Conservation (phyloP, 768 basidiomycete species). For the Collybia sp. region DNA sequence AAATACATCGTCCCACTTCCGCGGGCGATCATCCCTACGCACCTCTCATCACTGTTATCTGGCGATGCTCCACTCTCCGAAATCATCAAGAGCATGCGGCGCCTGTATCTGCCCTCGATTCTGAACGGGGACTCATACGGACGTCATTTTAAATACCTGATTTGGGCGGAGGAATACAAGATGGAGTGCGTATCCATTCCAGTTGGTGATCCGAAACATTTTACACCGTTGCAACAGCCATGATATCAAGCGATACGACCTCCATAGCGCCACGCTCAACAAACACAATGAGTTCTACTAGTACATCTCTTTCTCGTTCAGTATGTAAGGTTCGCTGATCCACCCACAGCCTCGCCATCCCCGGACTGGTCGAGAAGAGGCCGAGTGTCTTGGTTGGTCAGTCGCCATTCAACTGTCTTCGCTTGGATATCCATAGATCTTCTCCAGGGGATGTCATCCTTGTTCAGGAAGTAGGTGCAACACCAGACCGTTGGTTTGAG, state of each 20-base stretch:
- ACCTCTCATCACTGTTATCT: background rate
- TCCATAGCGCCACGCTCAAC: constrained; percentile 29
- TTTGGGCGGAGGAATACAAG: background rate
- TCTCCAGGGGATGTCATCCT: constrained; percentile 31
- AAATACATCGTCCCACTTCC: constrained; percentile 21
- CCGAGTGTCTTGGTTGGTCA: constrained; percentile 48
- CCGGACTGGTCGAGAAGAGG: constrained; percentile 53
- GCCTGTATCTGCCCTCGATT: constrained; percentile 10
- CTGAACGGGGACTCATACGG: constrained; percentile 37
- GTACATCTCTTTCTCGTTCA: constrained; percentile 6
- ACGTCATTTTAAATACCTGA: constrained; percentile 40
- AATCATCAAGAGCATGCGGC: background rate
- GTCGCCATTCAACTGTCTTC: too few relatives aligned
- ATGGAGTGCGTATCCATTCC: background rate
- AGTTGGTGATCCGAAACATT: constrained; percentile 4
- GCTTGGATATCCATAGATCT: too few relatives aligned
- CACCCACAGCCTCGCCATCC: constrained; percentile 37
- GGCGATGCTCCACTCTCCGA: background rate
- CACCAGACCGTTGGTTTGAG: constrained; percentile 28
- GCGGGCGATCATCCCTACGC: too few relatives aligned
- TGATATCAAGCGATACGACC: constrained; percentile 32
- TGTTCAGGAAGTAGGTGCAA: constrained; percentile 18
- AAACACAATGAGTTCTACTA: constrained; percentile 41
- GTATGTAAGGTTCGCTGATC: background rate
- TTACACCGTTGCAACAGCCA: constrained; percentile 16